Base-by-base conservation (phyloP, 768 basidiomycete species). In the Tulasnella sp. region DNA sequence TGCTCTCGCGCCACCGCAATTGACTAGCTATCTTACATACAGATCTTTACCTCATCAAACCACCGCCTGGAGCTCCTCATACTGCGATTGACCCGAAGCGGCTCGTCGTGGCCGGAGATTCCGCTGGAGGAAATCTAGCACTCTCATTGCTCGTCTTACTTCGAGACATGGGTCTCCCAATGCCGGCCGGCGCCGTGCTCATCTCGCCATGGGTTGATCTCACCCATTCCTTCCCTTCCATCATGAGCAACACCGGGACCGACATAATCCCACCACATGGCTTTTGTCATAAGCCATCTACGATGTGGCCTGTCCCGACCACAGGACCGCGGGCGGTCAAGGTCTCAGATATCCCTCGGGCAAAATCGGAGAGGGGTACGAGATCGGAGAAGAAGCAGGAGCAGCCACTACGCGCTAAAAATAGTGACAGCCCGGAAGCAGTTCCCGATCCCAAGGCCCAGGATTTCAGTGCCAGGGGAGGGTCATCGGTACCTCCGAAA, bases 141-240 rank as follows among this genome's bases (percentile, higher is more conserved):
- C 72, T 97, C 54, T 85, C 92, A 3, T 75, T 96, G 22, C 76
- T 99, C 2, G 58, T 63, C 22, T 66, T 75, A 9, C 79, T 99
- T 49, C 85, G 96, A 11, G 96, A 99, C 69, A 72, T 78, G 0
- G 83, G 80, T 1, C 74, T 93, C 19, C 92, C 92, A 3, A 62
- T 79, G 49, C 96, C 93, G 3, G 89, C 92, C 2, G 96, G 92
- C 9, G 92, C 83, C 1, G 76, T 94, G 12, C 73, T 97, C 42
- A 85, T 97, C 63, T 92, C 89, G 27, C 96, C 96, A 0, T 97
- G 94, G 88, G 86, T 84, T 10, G 87, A 91, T 70, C 72, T 98
- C n/a, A 93, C 90, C 0, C 96, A 98, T 69, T 92, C 89, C 0
- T 97, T 98, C 70, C 89, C 91, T 0, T 91, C 87, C 64, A 78